Conservation (phyloP, 371 early-diverging fungal genomes). For the Saksenaea oblongispora region DNA sequence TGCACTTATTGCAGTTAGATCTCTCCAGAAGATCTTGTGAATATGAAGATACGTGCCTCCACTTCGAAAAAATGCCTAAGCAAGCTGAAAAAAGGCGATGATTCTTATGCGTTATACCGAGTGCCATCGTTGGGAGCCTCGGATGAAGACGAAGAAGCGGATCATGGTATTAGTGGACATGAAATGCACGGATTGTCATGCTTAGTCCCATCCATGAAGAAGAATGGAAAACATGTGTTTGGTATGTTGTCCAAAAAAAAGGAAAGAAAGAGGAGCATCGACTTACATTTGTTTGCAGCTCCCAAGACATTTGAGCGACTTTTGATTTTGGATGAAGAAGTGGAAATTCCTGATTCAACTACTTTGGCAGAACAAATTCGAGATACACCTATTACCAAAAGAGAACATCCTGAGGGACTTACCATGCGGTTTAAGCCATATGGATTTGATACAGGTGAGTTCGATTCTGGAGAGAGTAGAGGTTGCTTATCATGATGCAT, state of each 20-base stretch:
- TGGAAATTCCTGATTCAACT: constrained; percentile 45
- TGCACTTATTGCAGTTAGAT: constrained; percentile 24
- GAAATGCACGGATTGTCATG: constrained; percentile 50
- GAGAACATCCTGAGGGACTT: constrained; percentile 49
- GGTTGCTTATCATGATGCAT: not conserved
- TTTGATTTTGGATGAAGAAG: constrained; percentile 43
- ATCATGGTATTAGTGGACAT: constrained; percentile 48
- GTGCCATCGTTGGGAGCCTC: constrained; percentile 21
- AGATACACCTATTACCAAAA: constrained; percentile 33
- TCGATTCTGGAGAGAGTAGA: not conserved
- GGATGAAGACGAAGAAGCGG: constrained; percentile 18
- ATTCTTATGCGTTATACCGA: constrained; percentile 34
- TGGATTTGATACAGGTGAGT: constrained; percentile 40
- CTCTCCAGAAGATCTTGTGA: constrained; percentile 25
- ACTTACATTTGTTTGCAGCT: constrained; percentile 17
- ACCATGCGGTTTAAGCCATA: constrained; percentile 49
- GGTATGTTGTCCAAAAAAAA: constrained; percentile 19
- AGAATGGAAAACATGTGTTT: constrained; percentile 33
- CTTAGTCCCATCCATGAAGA: constrained; percentile 34
- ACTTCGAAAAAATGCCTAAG: constrained; percentile 21
- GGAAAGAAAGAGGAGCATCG: not conserved
- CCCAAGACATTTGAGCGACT: constrained; percentile 36
- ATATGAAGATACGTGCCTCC: constrained; percentile 31
- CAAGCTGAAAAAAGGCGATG: constrained; percentile 28
- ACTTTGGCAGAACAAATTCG: constrained; percentile 38